Evolutionary conservation across 1,284 basidiomycete genomes (phyloP).

Genomic region (Irpex lacteus): DNA sequence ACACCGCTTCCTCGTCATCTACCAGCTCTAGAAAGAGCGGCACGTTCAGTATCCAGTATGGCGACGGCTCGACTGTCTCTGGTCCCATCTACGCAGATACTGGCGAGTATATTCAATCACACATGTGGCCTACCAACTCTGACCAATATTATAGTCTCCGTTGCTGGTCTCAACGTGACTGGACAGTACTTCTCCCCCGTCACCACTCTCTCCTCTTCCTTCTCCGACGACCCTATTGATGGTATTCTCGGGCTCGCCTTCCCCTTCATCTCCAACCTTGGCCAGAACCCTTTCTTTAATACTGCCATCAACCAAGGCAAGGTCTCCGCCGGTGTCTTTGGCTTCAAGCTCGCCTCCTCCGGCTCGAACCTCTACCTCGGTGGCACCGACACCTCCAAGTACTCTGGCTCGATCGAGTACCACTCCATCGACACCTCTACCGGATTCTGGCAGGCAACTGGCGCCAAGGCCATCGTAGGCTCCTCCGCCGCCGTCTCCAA

Average conservation of each 20-base stretch:
- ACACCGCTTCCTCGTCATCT: constrained; percentile 16
- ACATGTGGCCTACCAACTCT: too few relatives aligned
- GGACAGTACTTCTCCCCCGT: constrained; percentile 24
- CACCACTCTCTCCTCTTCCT: constrained; percentile 19
- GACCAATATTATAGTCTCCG: constrained; percentile 20
- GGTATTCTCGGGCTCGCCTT: constrained; percentile 16
- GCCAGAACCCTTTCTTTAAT: constrained; percentile 36
- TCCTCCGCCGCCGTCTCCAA: constrained; percentile 20
- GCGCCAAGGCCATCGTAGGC: constrained; percentile 22
- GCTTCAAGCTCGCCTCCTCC: constrained; percentile 45
- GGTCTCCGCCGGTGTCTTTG: constrained; percentile 38
- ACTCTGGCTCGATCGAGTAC: constrained; percentile 39
- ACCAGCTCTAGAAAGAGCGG: constrained; percentile 15
- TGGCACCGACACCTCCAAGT: constrained; percentile 37
- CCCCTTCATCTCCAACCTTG: constrained; percentile 11
- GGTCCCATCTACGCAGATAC: constrained; percentile 44
- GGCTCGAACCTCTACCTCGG: constrained; percentile 54
- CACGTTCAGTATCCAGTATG: constrained; percentile 39
- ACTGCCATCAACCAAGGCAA: constrained; percentile 36
- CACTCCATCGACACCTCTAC: constrained; percentile 26
- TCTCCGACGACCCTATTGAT: constrained; percentile 13
- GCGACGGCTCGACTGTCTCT: constrained; percentile 42
- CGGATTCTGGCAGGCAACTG: constrained; percentile 29
- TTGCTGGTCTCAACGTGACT: constrained; percentile 21
- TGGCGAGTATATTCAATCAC: constrained; percentile 8